Base-by-base conservation (phyloP, 257 asterid genomes). In the Przewalskia tangutica region DNA sequence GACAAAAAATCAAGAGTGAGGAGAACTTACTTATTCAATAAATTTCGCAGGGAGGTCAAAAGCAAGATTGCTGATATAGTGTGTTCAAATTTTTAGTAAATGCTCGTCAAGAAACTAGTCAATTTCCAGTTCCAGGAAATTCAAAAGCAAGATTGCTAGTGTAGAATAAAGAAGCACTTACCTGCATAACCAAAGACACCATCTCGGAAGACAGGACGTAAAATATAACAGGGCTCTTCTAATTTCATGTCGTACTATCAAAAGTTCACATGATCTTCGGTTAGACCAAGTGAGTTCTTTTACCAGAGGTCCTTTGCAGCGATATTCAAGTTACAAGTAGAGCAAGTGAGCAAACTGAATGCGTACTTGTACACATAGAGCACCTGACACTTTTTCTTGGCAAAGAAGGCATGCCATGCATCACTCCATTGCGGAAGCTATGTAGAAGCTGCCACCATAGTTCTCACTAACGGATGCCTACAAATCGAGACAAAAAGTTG, bases 361-460 rank as follows among this genome's bases (percentile, higher is more conserved):
- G 53, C 5, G 36, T 40, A 48, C 50, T 81, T 81, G 53, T 51
- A 56, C n/a, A 36, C 18, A 36, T 65, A 48, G 48, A 81, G 78
- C 42, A 63, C 38, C 36, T 81, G 77, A 38, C 53, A 81, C 62
- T 44, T 65, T 40, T 32, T 48, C 32, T 62, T 27, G 34, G 83
- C 51, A 80, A 56, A 64, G 53, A 56, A 51, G 66, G 60, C 53
- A 11, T 56, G 50, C 71, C 67, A 87, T 46, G 54, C 77, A 76
- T 62, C 84, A 86, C 79, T 84, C 81, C 84, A 79, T 70, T 83
- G 50, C 54, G 44, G 84, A 80, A 62, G 85, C 86, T 77, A 93
- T 83, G 55, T 82, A 77, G 40, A 93, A 94, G 81, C 87, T 87
- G 77, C 99, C 99, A 67, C 99, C 99, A 75, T 93, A 95, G 77